phyloP scores from a whole-genome alignment of 768 basidiomycete species.

The Suillus ampliporus region DNA sequence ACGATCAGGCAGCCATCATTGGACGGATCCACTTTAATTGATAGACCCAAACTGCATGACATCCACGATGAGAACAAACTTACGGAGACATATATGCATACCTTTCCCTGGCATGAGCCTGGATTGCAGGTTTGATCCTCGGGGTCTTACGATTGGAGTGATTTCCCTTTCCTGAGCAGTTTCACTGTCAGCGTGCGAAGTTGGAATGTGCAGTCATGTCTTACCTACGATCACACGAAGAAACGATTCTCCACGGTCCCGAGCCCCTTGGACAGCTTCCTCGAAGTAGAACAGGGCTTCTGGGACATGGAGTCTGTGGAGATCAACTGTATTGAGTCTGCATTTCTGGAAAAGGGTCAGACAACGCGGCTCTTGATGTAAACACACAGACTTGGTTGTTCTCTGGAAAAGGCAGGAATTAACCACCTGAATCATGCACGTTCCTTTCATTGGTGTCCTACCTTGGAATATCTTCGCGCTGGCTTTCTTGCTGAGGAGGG shows the following conservation, averaged over 20 bases:
- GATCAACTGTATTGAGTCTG: constrained; percentile 70
- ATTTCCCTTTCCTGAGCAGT: constrained; percentile 72
- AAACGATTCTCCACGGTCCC: constrained; percentile 56
- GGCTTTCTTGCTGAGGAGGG: constrained; percentile 73
- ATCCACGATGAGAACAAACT: background rate
- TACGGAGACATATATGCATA: constrained; percentile 34
- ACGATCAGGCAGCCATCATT: constrained; percentile 86
- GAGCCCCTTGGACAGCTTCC: constrained; percentile 63
- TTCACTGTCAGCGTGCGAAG: background rate
- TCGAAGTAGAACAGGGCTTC: constrained; percentile 81
- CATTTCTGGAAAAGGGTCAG: constrained; percentile 22
- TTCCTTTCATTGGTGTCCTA: constrained; percentile 42
- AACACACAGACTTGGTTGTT: constrained; percentile 8
- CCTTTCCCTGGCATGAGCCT: constrained; percentile 80
- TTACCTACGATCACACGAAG: constrained; percentile 81
- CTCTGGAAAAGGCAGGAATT: background rate
- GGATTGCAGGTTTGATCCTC: constrained; percentile 87
- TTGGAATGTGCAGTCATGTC: constrained; percentile 26
- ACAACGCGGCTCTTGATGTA: background rate
- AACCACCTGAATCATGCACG: background rate
- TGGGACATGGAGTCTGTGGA: constrained; percentile 87
- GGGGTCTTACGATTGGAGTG: constrained; percentile 77
- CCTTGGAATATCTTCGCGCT: constrained; percentile 83
- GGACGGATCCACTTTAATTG: constrained; percentile 71
- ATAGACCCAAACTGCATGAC: constrained; percentile 56